Percentiles rank a stretch among this genome's conserved stretches.
Conservation (phyloP, 2,329 filamentous ascomycete species). For the Graphilbum ipis-grandicollis region DNA sequence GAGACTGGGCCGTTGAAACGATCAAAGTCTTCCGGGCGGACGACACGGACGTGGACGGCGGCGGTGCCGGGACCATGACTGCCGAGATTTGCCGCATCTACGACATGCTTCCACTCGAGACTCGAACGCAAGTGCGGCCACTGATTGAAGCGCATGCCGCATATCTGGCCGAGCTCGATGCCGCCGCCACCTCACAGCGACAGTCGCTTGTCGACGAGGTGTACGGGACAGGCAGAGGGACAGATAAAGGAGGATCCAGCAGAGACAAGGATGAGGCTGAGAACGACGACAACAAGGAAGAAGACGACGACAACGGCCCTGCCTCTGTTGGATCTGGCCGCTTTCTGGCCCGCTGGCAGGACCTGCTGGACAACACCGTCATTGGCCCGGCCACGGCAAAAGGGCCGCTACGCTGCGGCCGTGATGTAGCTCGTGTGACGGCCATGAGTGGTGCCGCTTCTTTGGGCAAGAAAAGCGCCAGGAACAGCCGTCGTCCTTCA, state of each 20-base stretch:
- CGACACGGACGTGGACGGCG: slow-evolving; percentile 9
- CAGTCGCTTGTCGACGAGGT: slow-evolving; percentile 33
- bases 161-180: slow-evolving; percentile 40
- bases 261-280: too few relatives aligned
- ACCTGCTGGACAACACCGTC: slow-evolving; percentile 48
- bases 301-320: too few relatives aligned
- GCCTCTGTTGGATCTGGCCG: slow-evolving; percentile 42
- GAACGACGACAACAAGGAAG: background rate
- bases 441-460: too few relatives aligned
- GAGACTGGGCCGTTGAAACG: slow-evolving; percentile 40
- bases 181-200: slow-evolving; percentile 35
- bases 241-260: too few relatives aligned
- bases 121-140: slow-evolving; percentile 26
- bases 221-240: too few relatives aligned
- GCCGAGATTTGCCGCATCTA: slow-evolving; percentile 24
- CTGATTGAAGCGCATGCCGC: slow-evolving; percentile 40
- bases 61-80: slow-evolving; percentile 21
- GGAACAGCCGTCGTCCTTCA: background rate
- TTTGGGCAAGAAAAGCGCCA: slow-evolving; percentile 14
- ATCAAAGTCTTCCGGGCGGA: slow-evolving; percentile 33
- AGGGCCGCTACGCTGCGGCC: slow-evolving; percentile 35
- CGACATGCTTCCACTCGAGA: slow-evolving; percentile 24
- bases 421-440: slow-evolving; percentile 24
- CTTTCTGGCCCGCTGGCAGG: slow-evolving; percentile 57
- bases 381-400: slow-evolving; percentile 35